These are phyloP conservation scores for Globisporangium iwayamae DNA, from an alignment of 352 stramenopile genomes.

Conservation along the genomic window DNA sequence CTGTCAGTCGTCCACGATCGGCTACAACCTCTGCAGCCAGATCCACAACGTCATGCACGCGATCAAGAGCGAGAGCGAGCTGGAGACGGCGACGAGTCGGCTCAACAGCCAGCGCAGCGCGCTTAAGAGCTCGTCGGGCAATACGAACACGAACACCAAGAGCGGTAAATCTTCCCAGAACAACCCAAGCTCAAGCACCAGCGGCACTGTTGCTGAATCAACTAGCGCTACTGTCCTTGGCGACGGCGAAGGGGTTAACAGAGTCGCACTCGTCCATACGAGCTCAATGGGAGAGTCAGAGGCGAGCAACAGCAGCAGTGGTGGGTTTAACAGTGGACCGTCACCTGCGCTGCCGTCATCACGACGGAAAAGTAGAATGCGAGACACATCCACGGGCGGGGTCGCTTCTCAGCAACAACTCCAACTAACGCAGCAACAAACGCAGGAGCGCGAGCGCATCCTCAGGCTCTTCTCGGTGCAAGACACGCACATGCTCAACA, in stretches of 20 bases:
- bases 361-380: constrained; percentile 3
- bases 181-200: not conserved
- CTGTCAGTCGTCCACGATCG: constrained; percentile 54
- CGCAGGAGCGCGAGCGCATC: constrained; percentile 24
- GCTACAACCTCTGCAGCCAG: constrained; percentile 65
- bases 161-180: not conserved
- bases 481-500: constrained; percentile 46
- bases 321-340: not conserved
- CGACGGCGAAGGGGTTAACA: not conserved
- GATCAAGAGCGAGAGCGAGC: constrained; percentile 37
- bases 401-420: not conserved
- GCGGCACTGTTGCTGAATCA: not conserved
- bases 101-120: constrained; percentile 13
- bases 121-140: constrained; percentile 3
- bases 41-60: constrained; percentile 45
- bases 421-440: not conserved
- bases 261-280: not conserved
- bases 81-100: constrained; percentile 1
- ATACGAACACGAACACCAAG: not conserved
- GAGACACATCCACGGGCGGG: not conserved
- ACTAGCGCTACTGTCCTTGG: not conserved
- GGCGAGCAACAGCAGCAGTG: not conserved
- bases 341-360: not conserved
- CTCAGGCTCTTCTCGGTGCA: constrained; percentile 50
- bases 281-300: not conserved